Conservation (phyloP, 257 asterid genomes). For the Solanum clarkiae region DNA sequence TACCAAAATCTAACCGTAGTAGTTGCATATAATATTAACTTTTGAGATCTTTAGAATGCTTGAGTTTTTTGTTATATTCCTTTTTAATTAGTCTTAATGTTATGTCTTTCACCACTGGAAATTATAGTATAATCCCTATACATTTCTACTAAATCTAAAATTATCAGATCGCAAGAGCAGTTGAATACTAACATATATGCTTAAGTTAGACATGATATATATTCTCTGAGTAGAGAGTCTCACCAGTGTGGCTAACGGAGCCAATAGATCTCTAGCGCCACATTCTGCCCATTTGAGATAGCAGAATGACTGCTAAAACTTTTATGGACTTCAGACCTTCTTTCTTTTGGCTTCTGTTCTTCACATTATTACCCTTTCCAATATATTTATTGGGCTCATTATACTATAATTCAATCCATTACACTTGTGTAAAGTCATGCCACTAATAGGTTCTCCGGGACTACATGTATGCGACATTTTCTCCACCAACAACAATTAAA, state of each 20-base stretch:
- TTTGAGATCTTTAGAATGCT: background rate
- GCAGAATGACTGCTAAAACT: slow-evolving; percentile 72
- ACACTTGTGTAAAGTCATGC: slow-evolving; percentile 15
- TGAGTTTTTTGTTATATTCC: background rate
- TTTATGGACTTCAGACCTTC: slow-evolving; percentile 80
- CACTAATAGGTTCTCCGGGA: slow-evolving; percentile 28
- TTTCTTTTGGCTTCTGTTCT: slow-evolving; percentile 57
- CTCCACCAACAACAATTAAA: slow-evolving; percentile 73
- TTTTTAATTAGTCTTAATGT: background rate
- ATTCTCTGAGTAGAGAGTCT: slow-evolving; percentile 11
- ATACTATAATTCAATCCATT: slow-evolving; percentile 31
- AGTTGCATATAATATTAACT: background rate
- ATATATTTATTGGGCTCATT: slow-evolving; percentile 22
- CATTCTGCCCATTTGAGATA: slow-evolving; percentile 67
- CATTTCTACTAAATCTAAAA: background rate
- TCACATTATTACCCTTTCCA: slow-evolving; percentile 39
- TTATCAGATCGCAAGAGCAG: background rate
- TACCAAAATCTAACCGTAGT: background rate
- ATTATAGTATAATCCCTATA: background rate
- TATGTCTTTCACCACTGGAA: background rate
- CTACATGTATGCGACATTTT: slow-evolving; percentile 52
- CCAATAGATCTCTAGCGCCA: slow-evolving; percentile 68
- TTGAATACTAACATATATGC: background rate
- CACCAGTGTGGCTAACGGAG: slow-evolving; percentile 78
- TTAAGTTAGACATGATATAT: background rate